These are phyloP conservation scores for Boletus rubescentipes DNA, from an alignment of 768 basidiomycete species.

Conservation along the genomic window DNA sequence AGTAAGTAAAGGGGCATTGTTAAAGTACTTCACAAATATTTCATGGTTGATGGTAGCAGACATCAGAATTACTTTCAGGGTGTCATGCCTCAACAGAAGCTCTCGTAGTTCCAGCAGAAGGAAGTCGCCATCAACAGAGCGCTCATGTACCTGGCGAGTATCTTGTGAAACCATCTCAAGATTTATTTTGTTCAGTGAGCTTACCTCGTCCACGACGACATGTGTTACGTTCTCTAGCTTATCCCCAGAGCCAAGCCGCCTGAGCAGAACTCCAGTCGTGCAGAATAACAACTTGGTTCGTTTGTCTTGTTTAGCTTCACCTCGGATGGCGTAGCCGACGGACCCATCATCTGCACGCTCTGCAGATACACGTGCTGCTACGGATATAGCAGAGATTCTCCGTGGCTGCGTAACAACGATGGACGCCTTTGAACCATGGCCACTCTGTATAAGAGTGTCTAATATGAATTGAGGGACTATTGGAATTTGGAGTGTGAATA, in stretches of 20 bases:
- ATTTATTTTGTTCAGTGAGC: slow-evolving; percentile 6
- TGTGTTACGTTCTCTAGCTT: slow-evolving; percentile 71
- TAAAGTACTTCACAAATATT: slow-evolving; percentile 80
- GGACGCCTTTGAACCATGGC: slow-evolving; percentile 60
- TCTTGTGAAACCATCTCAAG: not conserved
- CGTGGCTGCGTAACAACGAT: slow-evolving; percentile 91
- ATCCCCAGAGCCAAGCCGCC: slow-evolving; percentile 75
- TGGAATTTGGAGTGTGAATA: not conserved
- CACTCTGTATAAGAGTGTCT: slow-evolving; percentile 69
- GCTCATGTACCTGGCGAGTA: slow-evolving; percentile 73
- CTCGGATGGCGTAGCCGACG: slow-evolving; percentile 88
- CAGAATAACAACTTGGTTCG: slow-evolving; percentile 83
- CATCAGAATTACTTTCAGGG: slow-evolving; percentile 85
- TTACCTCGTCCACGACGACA: slow-evolving; percentile 87
- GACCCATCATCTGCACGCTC: slow-evolving; percentile 77
- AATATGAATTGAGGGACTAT: slow-evolving; percentile 87
- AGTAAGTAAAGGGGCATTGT: slow-evolving; percentile 72
- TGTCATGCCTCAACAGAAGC: slow-evolving; percentile 59
- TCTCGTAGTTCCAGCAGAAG: slow-evolving; percentile 82
- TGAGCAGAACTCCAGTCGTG: slow-evolving; percentile 90
- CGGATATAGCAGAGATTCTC: slow-evolving; percentile 83
- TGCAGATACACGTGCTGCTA: slow-evolving; percentile 81
- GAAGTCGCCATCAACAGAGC: slow-evolving; percentile 89
- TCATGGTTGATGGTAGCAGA: slow-evolving; percentile 94
- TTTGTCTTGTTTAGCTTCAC: slow-evolving; percentile 67